Evolutionary conservation across 306 rosid species (phyloP), one percentile per base, ranked within the genome.

Genomic region (Leucaena leucocephala): DNA sequence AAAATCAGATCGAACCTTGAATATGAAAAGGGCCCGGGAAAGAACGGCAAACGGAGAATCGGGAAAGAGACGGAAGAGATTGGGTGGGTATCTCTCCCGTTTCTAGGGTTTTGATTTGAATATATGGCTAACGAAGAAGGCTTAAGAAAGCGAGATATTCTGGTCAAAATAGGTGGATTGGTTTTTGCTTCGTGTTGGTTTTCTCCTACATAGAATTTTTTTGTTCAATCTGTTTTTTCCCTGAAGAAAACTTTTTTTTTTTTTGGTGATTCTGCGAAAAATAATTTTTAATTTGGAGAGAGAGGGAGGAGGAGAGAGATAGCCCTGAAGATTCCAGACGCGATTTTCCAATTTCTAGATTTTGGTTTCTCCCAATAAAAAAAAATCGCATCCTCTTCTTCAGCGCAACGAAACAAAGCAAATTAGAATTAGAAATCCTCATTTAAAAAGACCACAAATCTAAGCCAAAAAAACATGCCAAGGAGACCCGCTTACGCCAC

Each of bases 61-160:
- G 36, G 44, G 8, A 48, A 69, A 71, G 78, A 79, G 79, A 76
- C 65, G 84, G 84, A 82, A 85, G 84, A 85, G 86, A 85, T 79
- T 79, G 71, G 81, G 43, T 34, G 69, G 65, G 68, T 35, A 21
- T 72, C 86, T 82, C 88, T 82, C 82, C 84, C 72, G 39, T 74
- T 79, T 76, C 82, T 79, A 82, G 88, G 88, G 85, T 82, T 71
- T 59, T 15, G 22, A 71, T 27, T 27, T 27, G 27, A 27, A 76
- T 65, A 46, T 69, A 68, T 50, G 36, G 75, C 57, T 44, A 6
- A 15, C 49, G 72, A 80, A 55, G 38, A 62, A 48, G 68, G 78
- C 68, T 34, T 44, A 19, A 21, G 54, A 33, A 78, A 61, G 71
- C 19, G 82, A 42, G 76, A 75, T 82, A 55, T 64, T 82, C 75